Conservation (phyloP, 306 rosid species). For the Vigna reflexopilosa region DNA sequence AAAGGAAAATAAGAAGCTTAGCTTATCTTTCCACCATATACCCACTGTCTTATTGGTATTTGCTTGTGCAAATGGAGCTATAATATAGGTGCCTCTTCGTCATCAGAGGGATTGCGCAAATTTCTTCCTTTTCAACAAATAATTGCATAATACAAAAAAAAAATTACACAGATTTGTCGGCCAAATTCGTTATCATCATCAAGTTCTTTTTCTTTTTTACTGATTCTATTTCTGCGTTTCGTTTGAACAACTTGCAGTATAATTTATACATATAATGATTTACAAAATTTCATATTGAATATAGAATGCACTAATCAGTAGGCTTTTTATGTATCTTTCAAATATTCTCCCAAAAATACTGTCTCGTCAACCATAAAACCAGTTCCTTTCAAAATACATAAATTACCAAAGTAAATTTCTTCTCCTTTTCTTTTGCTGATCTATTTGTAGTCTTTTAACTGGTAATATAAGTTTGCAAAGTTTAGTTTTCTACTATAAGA, state of each 20-base stretch:
- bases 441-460: neutral
- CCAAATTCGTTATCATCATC: constrained; percentile 40
- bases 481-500: neutral
- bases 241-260: too few relatives aligned
- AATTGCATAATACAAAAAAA: constrained; percentile 39
- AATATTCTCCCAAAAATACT: neutral
- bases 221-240: neutral
- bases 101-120: constrained; percentile 21
- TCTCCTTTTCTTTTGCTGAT: neutral
- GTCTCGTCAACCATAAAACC: too few relatives aligned
- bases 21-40: constrained; percentile 40
- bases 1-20: constrained; percentile 40
- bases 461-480: neutral
- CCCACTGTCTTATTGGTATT: constrained; percentile 33
- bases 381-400: neutral
- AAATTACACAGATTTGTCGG: constrained; percentile 49
- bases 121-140: constrained; percentile 35
- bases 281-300: too few relatives aligned
- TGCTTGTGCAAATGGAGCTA: constrained; percentile 17
- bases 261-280: too few relatives aligned
- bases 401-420: neutral
- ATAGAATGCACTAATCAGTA: too few relatives aligned
- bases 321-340: neutral
- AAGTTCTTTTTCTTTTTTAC: neutral
- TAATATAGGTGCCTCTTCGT: constrained; percentile 44